Evolutionary conservation across 257 asterid genomes (phyloP).

Genomic region (Paraleonurus japonicus): DNA sequence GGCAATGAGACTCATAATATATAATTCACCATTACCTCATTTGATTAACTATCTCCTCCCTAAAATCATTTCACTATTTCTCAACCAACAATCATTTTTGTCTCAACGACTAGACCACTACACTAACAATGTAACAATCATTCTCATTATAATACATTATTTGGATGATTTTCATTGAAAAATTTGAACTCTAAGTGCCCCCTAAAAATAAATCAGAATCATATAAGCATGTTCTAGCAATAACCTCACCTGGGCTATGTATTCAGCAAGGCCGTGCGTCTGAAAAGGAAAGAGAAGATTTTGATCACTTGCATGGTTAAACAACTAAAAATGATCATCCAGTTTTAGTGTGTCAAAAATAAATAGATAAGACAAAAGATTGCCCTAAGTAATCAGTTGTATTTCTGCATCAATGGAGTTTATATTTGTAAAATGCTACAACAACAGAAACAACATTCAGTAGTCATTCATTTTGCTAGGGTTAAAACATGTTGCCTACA

Average conservation of each 20-base stretch:
- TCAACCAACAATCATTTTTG: too few species aligned
- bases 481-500: not conserved
- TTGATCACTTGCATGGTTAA: slow-evolving; percentile 17
- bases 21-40: too few species aligned
- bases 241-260: slow-evolving; percentile 77
- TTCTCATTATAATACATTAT: too few species aligned
- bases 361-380: not conserved
- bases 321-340: not conserved
- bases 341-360: not conserved
- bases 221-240: slow-evolving; percentile 1
- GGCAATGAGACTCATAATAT: too few species aligned
- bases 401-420: not conserved
- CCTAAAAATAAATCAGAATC: not conserved
- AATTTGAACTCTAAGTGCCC: too few species aligned
- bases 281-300: not conserved
- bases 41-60: too few species aligned
- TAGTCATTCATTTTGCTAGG: not conserved
- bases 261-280: slow-evolving; percentile 76
- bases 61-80: too few species aligned
- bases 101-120: too few species aligned
- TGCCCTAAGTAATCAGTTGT: not conserved
- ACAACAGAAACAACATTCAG: not conserved
- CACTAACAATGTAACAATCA: too few species aligned
- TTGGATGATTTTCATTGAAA: too few species aligned
- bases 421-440: not conserved